Conservation (phyloP, 2,329 filamentous ascomycete species). For the Penicillium crustosum region DNA sequence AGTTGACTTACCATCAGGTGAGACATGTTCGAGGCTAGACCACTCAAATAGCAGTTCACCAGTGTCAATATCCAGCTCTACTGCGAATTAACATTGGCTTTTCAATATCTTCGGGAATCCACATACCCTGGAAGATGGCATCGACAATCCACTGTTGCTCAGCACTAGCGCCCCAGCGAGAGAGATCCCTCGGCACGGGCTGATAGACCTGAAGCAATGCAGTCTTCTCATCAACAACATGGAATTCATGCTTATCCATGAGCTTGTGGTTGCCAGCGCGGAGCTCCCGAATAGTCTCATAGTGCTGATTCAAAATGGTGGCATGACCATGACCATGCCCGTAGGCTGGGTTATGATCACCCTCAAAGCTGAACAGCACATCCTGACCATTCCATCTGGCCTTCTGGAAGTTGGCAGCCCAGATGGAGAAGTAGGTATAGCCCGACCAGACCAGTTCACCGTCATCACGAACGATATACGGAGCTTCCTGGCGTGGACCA, state of each 20-base stretch:
- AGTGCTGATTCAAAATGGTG: slow-evolving; percentile 55
- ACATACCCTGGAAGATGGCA: slow-evolving; percentile 53
- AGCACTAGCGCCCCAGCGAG: slow-evolving; percentile 46
- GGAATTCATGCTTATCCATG: slow-evolving; percentile 58
- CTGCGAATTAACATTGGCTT: background rate
- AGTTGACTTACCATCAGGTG: too few species aligned
- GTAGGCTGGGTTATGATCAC: too few species aligned
- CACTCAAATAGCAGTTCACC: too few species aligned
- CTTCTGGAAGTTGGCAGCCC: too few species aligned
- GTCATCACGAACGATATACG: too few species aligned
- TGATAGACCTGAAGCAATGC: slow-evolving; percentile 57
- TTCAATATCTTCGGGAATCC: slow-evolving; percentile 10
- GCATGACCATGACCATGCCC: slow-evolving; percentile 43
- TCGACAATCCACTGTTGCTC: slow-evolving; percentile 59
- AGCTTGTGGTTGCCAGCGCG: slow-evolving; percentile 50
- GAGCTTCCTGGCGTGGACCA: too few species aligned
- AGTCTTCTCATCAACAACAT: slow-evolving; percentile 54
- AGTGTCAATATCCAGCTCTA: slow-evolving; percentile 51
- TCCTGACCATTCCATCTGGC: too few species aligned
- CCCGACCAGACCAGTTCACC: too few species aligned
- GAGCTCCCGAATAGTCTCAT: slow-evolving; percentile 56
- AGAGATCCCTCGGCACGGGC: slow-evolving; percentile 49
- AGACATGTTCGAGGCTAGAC: too few species aligned
- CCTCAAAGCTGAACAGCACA: too few species aligned
- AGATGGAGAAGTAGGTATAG: too few species aligned